Conservation (phyloP, 805 yeast species). For the Kodamaea kaohsiungensis region DNA sequence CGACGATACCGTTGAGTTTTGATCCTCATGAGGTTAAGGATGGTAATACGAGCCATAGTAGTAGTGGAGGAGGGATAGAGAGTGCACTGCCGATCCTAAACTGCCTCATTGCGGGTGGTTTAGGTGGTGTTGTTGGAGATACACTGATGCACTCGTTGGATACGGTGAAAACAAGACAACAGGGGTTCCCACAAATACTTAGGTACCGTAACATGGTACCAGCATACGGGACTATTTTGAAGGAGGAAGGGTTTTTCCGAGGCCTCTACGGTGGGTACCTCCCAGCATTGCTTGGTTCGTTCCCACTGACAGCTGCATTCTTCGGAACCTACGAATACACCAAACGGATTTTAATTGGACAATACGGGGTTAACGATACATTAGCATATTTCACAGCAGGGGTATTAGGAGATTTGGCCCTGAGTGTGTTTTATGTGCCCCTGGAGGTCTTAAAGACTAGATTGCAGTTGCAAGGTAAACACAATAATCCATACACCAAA, state of each 20-base stretch:
- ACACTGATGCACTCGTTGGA: conserved; percentile 93
- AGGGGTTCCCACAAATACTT: conserved; percentile 73
- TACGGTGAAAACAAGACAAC: conserved; percentile 96
- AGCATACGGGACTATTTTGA: conserved; percentile 73
- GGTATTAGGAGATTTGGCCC: conserved; percentile 88
- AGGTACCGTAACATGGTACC: conserved; percentile 75
- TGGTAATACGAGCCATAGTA: background rate
- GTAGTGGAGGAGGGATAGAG: background rate
- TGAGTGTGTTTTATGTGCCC: conserved; percentile 89
- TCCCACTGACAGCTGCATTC: conserved; percentile 93
- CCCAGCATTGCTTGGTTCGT: conserved; percentile 89
- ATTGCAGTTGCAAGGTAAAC: conserved; percentile 86
- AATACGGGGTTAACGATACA: conserved; percentile 71
- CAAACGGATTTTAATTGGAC: conserved; percentile 68
- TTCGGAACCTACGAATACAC: conserved; percentile 86
- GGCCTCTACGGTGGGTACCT: conserved; percentile 92
- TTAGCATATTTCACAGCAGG: conserved; percentile 82
- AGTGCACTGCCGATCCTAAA: conserved; percentile 43
- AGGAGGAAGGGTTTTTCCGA: conserved; percentile 79
- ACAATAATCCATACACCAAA: conserved; percentile 71
- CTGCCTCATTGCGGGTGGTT: conserved; percentile 85
- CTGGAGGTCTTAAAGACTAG: conserved; percentile 93
- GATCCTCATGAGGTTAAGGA: conserved; percentile 19
- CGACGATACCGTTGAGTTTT: conserved; percentile 38
- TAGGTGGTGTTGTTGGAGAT: conserved; percentile 94